Evolutionary conservation across 352 stramenopile species (phyloP), one percentile per base, ranked within the genome.

Genomic region (Bremia lactucae): DNA sequence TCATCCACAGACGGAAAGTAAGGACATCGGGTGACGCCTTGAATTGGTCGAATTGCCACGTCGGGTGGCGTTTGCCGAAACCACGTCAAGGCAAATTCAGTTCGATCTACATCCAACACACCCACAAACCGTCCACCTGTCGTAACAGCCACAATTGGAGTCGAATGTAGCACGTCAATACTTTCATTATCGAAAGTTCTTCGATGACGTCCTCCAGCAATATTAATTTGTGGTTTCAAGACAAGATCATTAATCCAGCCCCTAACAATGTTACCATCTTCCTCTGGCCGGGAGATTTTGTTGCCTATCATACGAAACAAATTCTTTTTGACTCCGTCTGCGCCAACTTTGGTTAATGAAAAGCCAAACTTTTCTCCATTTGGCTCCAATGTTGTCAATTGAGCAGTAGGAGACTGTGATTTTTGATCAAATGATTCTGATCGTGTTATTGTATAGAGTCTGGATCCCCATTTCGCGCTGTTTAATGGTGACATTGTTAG

Each of bases 1-100:
- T 90, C 78, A 34, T 90, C 78, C 14, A 82, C 66, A 0, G 75
- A 87, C 4, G 78, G 67, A 36, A 73, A 74, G 36, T 88, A 90
- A 0, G 65, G 67, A 10, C 69, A 75, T 4, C 43, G 42, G 1
- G 55, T 60, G 2, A 78, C 71, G 2, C 68, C 65, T 41, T 84
- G 77, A 42, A 90, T 87, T 24, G 68, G 62, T 35, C 67, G 66
- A 21, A 90, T 54, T n/a, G 81, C 73, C 20, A 69, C 61, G 0
- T 66, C 49, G 1, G 51, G 33, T 0, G 55, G 54, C 0, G 51
- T 83, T 46, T 78, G 83, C 2, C 78, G 64, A 37, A 82, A 90
- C 78, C 78, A 90, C 14, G 66, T 65, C 0, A 87, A 59, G 0
- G 31, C 47, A 29, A 87, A 88, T 34, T 87, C 72, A 4, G 61